Base-by-base conservation (phyloP, 176 grass and related monocot genomes). In the Oryza longistaminata region DNA sequence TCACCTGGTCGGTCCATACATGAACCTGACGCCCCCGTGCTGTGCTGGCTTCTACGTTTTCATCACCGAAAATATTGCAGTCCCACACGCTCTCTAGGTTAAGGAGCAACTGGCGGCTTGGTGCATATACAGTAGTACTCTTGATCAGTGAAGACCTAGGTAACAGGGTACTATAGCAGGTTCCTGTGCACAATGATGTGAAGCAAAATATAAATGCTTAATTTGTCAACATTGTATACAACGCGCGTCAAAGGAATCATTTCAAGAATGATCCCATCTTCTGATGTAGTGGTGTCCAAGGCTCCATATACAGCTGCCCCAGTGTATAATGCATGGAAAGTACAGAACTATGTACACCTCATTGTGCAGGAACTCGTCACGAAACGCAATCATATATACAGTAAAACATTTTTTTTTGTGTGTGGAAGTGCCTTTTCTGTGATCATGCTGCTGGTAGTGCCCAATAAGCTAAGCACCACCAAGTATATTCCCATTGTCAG, bases 21-120 rank as follows among this genome's bases (percentile, higher is more conserved):
- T 24, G 70, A 1, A 46, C 64, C 66, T 68, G 77, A 80, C 13
- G 25, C 25, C 27, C 71, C 27, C 71, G 25, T 76, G 77, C 37
- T 65, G 62, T 39, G 73, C 77, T 81, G 85, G 68, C 77, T 87
- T 87, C 2, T 37, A 4, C 3, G 16, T 34, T 48, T 65, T 12
- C 24, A 68, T 61, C 46, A 37, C 48, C 3, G 0, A 7, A 58
- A 77, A 78, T 73, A 37, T 26, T 29, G 72, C 34, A 75, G 33
- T 5, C 45, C 70, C 58, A 82, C 87, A 27, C 66, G 66, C 73
- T 78, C 73, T 82, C 82, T 79, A 82, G 78, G 66, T 86, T 77
- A 58, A 52, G 72, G 78, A 86, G 83, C 58, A 78, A 90, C 67
- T 86, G 79, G 10, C 77, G 77, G 40, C 79, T 68, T 66, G 77